Evolutionary conservation across 2,329 filamentous ascomycete species (phyloP).

Genomic region (Colletotrichum simmondsii): DNA sequence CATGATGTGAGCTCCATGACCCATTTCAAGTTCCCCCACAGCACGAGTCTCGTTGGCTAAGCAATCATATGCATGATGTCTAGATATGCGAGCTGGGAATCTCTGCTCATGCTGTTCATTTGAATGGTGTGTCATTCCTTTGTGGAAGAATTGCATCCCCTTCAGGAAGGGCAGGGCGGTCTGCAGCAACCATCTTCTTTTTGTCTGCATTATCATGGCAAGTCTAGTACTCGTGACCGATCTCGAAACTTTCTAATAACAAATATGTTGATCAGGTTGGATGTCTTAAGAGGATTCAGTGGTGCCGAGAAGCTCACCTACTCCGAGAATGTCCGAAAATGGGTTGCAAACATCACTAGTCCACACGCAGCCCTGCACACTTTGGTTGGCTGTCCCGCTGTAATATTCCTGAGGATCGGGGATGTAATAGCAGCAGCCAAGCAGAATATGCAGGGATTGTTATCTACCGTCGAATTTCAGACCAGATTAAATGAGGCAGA

Average conservation of each 20-base stretch:
- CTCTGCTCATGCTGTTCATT: conserved; percentile 41
- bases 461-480: conserved; percentile 30
- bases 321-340: conserved; percentile 38
- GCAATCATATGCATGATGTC: not conserved
- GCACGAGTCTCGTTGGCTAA: not conserved
- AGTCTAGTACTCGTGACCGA: not conserved
- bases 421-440: conserved; percentile 39
- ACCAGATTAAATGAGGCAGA: conserved; percentile 35
- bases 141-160: conserved; percentile 38
- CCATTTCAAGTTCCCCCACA: not conserved
- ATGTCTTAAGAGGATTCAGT: conserved; percentile 43
- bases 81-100: conserved; percentile 42
- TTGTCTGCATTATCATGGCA: conserved; percentile 41
- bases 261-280: conserved; percentile 36
- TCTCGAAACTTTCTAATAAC: no score
- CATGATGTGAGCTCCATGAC: conserved; percentile 38
- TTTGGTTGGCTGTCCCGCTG: conserved; percentile 41
- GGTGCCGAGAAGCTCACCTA: conserved; percentile 44
- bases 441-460: conserved; percentile 11
- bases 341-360: conserved; percentile 38
- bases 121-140: conserved; percentile 42
- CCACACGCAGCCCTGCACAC: conserved; percentile 37
- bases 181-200: conserved; percentile 38
- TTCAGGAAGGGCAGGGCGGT: conserved; percentile 23
- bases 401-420: conserved; percentile 40